phyloP scores from a whole-genome alignment of 179 eudicot genomes.

The Corrigiola litoralis region DNA sequence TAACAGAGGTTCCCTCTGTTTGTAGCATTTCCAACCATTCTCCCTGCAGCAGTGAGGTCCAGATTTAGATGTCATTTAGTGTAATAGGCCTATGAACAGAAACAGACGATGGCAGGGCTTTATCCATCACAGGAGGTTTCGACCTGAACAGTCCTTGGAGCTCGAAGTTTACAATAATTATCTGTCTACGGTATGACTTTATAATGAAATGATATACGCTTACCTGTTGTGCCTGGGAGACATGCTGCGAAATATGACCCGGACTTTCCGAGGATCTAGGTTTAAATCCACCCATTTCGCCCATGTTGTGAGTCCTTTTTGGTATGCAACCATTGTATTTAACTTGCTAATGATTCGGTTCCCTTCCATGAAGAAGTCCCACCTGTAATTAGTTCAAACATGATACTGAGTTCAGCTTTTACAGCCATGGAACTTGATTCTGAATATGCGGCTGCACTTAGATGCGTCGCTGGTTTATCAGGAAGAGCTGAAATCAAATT shows the following conservation, averaged over 20 bases:
- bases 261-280: conserved; percentile 54
- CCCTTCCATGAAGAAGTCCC: conserved; percentile 71
- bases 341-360: conserved; percentile 31
- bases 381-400: conserved; percentile 31
- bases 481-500: not conserved
- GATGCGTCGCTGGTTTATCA: not conserved
- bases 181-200: too few species aligned
- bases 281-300: conserved; percentile 78
- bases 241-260: conserved; percentile 75
- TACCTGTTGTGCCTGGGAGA: conserved; percentile 85
- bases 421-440: not conserved
- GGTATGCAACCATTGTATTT: conserved; percentile 71
- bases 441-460: not conserved
- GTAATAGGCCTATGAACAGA: not conserved
- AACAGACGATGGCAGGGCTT: not conserved
- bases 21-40: conserved; percentile 81
- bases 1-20: conserved; percentile 62
- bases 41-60: conserved; percentile 34
- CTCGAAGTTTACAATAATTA: too few species aligned
- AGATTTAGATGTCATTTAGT: not conserved
- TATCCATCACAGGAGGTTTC: too few species aligned
- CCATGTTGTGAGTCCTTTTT: conserved; percentile 72
- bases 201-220: too few species aligned
- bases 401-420: not conserved
- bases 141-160: too few species aligned